Evolutionary conservation across 2,329 filamentous ascomycete species (phyloP).

Genomic region (Lasiodiplodia hormozganensis): DNA sequence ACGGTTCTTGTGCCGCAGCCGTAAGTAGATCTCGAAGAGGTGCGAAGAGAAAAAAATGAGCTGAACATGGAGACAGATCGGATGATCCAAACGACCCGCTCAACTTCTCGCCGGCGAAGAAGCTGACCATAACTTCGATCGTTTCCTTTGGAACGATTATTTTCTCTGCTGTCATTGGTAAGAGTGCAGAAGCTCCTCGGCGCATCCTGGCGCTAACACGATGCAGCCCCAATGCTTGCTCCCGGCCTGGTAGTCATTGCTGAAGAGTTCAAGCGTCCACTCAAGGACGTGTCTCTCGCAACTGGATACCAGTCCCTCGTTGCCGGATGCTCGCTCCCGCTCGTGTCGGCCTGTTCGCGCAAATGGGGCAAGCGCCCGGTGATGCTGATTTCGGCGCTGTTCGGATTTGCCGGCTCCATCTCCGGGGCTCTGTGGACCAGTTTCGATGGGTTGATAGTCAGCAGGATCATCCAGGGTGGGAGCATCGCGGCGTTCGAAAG

Average conservation of each 20-base stretch:
- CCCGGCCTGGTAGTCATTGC: conserved; percentile 45
- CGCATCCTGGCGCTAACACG: conserved; percentile 20
- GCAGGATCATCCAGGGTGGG: conserved; percentile 52
- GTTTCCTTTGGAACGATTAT: conserved; percentile 43
- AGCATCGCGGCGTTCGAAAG: conserved; percentile 51
- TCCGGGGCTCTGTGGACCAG: conserved; percentile 50
- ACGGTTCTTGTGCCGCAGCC: conserved; percentile 45
- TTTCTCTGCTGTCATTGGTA: conserved; percentile 36
- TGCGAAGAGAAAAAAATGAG: too few species aligned
- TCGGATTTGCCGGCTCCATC: conserved; percentile 38
- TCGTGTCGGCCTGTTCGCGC: conserved; percentile 46
- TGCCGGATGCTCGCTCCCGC: conserved; percentile 42
- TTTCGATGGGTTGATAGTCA: conserved; percentile 56
- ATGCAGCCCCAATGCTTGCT: conserved; percentile 42
- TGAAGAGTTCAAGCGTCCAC: conserved; percentile 37
- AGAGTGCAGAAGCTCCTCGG: background rate
- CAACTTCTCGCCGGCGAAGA: conserved; percentile 45
- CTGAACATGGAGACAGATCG: conserved; percentile 30
- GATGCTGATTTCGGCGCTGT: conserved; percentile 51
- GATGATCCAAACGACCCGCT: conserved; percentile 47
- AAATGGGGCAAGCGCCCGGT: conserved; percentile 56
- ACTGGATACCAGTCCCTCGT: conserved; percentile 47
- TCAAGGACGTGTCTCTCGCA: conserved; percentile 45
- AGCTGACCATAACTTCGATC: conserved; percentile 42
- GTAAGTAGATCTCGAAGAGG: conserved; percentile 32